These are phyloP conservation scores for Camelina hispida DNA, from an alignment of 345 rosid species.

Conservation along the genomic window DNA sequence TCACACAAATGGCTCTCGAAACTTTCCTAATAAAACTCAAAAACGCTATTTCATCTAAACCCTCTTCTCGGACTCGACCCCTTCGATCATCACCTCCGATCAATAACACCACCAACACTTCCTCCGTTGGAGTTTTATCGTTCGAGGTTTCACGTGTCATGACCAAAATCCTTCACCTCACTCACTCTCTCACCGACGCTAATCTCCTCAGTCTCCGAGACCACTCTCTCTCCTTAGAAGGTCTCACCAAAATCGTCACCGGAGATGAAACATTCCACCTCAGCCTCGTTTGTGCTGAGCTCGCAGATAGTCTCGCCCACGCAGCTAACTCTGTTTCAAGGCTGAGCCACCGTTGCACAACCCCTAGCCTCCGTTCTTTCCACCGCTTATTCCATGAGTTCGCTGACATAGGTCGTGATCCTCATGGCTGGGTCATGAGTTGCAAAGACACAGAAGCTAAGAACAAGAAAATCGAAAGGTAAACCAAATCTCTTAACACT, in stretches of 20 bases:
- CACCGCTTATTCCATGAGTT: slow-evolving; percentile 60
- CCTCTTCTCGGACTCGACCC: slow-evolving; percentile 43
- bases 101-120: slow-evolving; percentile 22
- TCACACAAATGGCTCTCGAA: slow-evolving; percentile 76
- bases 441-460: slow-evolving; percentile 69
- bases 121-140: slow-evolving; percentile 62
- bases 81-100: slow-evolving; percentile 38
- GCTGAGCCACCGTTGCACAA: slow-evolving; percentile 61
- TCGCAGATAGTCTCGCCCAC: slow-evolving; percentile 62
- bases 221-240: slow-evolving; percentile 71
- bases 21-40: slow-evolving; percentile 78
- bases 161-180: slow-evolving; percentile 83
- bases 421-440: slow-evolving; percentile 64
- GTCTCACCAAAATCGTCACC: slow-evolving; percentile 78
- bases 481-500: slow-evolving; percentile 1
- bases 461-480: slow-evolving; percentile 79
- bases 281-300: slow-evolving; percentile 84
- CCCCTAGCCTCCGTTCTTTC: slow-evolving; percentile 55
- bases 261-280: slow-evolving; percentile 82
- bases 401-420: slow-evolving; percentile 69
- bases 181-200: slow-evolving; percentile 78
- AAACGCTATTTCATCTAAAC: slow-evolving; percentile 62
- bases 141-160: slow-evolving; percentile 85
- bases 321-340: slow-evolving; percentile 67
- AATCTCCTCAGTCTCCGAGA: slow-evolving; percentile 64